Base-by-base conservation (phyloP, 177 flowering plant species). In the Telopea speciosissima region DNA sequence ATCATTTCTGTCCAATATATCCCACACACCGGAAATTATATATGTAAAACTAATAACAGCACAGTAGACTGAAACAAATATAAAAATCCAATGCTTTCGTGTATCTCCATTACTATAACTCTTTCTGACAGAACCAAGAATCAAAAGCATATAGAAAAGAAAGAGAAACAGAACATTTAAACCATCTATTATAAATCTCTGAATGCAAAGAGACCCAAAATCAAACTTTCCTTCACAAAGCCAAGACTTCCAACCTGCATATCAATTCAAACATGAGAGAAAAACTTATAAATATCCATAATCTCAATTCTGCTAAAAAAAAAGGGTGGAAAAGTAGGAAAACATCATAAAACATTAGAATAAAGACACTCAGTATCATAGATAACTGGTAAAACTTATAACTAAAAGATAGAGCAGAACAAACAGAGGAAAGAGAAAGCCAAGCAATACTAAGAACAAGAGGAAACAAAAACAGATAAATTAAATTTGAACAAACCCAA, bases 41-140 rank as follows among this genome's bases (percentile, higher is more conserved):
- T 84, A 82, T 4, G 76, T 79, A 73, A 86, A 68, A 75, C 89
- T 66, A 10, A 62, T 68, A 44, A 83, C 44, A 45, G 77, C 79
- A 80, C 86, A 89, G 58, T 83, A 87, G 12, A 81, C 45, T 24
- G 94, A 84, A 70, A 79, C 81, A 31, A 65, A 69, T n/a, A 74
- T 10, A 25, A 63, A 76, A 24, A 80, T 24, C 81, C 81, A 74
- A 24, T 78, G 76, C 68, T 72, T 85, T 42, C 76, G 81, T 2
- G 28, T 66, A 74, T 60, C 63, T 8, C 62, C 66, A 13, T 44
- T 63, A 12, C 1, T 28, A 28, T 56, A 24, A 21, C 59, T 65
- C 67, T 73, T 80, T 68, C 77, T 78, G 42, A 75, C 10, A 59
- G 25, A 75, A n/a, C 66, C 72, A 12, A 76, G 67, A 23, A 87